Conservation (phyloP, 1,284 basidiomycete genomes). For the Termitomyces sp. region DNA sequence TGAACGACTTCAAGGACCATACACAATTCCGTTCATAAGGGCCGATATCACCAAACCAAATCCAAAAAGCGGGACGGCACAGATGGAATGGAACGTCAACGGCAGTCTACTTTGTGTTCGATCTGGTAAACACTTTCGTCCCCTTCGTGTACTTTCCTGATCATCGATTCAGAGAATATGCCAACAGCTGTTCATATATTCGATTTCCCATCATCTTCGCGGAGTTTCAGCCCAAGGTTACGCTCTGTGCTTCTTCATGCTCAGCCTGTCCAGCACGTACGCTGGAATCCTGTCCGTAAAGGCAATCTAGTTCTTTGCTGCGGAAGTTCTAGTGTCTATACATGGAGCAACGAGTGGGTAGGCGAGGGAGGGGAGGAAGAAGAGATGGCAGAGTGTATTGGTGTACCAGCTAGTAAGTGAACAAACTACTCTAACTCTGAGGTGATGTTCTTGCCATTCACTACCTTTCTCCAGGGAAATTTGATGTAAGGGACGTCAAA, state of each 20-base stretch:
- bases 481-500: conserved; percentile 56
- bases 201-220: conserved; percentile 52
- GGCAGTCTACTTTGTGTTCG: conserved; percentile 70
- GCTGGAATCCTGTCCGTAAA: conserved; percentile 75
- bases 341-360: conserved; percentile 80
- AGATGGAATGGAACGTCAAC: conserved; percentile 74
- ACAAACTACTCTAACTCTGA: not conserved
- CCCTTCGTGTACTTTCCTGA: not conserved
- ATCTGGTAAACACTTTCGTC: conserved; percentile 43
- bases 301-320: conserved; percentile 68
- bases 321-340: conserved; percentile 63
- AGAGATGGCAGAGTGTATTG: conserved; percentile 79
- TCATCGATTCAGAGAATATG: conserved; percentile 43
- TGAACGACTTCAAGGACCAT: conserved; percentile 56
- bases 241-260: conserved; percentile 64
- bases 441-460: not conserved
- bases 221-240: conserved; percentile 53
- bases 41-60: conserved; percentile 54
- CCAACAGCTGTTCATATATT: conserved; percentile 59
- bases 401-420: conserved; percentile 68
- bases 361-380: conserved; percentile 49
- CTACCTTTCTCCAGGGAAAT: conserved; percentile 43
- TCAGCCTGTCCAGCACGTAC: conserved; percentile 52
- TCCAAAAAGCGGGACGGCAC: conserved; percentile 59
- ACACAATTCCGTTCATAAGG: conserved; percentile 44